These are phyloP conservation scores for Populus davidiana DNA, from an alignment of 345 rosid genomes.

Conservation along the genomic window DNA sequence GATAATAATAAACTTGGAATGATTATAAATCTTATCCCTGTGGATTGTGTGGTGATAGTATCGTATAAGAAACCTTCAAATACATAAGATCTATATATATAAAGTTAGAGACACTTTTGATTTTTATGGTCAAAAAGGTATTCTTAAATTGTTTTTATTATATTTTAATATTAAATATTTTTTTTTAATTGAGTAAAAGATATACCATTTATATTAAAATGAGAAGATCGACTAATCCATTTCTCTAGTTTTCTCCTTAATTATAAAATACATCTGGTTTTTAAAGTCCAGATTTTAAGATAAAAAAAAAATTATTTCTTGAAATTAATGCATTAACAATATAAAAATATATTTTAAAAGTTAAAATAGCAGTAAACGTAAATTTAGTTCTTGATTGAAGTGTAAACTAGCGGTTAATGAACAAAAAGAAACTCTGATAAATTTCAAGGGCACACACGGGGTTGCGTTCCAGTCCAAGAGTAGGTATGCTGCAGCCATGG, in stretches of 20 bases:
- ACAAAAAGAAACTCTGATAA: neutral
- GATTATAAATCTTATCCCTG: neutral
- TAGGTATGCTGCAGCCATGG: neutral
- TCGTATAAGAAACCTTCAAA: neutral
- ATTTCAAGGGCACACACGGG: neutral
- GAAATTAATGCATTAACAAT: too few relatives aligned
- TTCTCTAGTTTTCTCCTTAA: neutral
- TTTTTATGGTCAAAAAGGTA: neutral
- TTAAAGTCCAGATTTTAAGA: too few relatives aligned
- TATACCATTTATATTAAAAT: neutral
- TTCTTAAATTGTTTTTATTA: neutral
- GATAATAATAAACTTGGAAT: too few relatives aligned
- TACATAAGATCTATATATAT: neutral
- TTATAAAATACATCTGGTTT: too few relatives aligned
- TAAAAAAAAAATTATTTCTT: too few relatives aligned
- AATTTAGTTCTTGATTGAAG: too few relatives aligned
- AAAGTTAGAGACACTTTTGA: too few relatives aligned
- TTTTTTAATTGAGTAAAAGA: neutral
- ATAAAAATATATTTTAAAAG: too few relatives aligned
- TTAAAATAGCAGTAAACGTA: too few relatives aligned
- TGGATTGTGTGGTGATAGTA: neutral
- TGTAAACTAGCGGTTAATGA: too few relatives aligned
- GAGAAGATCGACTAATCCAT: neutral
- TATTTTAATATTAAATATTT: neutral
- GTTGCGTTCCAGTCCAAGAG: neutral